Base-by-base conservation (phyloP, 164 flowering plant genomes). In the Buxus sempervirens region DNA sequence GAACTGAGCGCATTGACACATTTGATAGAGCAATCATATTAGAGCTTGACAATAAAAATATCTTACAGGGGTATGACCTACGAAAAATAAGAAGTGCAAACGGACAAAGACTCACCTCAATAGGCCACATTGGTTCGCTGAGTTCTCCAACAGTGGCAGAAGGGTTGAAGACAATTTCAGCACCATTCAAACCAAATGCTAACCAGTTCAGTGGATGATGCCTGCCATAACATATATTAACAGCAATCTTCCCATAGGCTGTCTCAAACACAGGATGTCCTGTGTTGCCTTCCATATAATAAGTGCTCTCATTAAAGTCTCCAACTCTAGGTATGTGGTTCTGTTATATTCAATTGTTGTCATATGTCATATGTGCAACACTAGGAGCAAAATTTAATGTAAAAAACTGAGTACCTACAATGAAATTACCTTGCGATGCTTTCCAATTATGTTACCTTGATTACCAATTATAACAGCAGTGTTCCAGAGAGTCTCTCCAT, bases 71-170 rank as follows among this genome's bases (percentile, higher is more conserved):
- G 49, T n/a, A 27, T 42, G 28, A 56, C 18, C 9, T 23, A 32
- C 7, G 38, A 32, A 32, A 7, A 7, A 7, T 3, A 38, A 38
- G 13, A 24, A 62, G 56, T 15, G 20, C 24, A 26, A 48, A 63
- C 14, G 56, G 22, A 64, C 7, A 58, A 65, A 53, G 13, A 53
- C 67, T 36, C 63, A 95, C 99, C 99, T 95, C 99, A 62, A 90
- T 85, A 14, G 98, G 90, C 99, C 99, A 90, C 97, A 95, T 92
- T 26, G 99, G 97, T 82, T 95, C 97, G 58, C 99, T 92, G 72
- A 95, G 96, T 78, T 92, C 96, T 71, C 99, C 99, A 75, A 95
- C 97, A 51, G 99, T 95, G 42, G 99, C 99, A 48, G 97, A 90
- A 42, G 99, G 99, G 63, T 95, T 95, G 77, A 95, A 95, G 63